These are phyloP conservation scores for Arachnomyces sp. DNA, from an alignment of 2,329 filamentous ascomycete species.

Conservation along the genomic window DNA sequence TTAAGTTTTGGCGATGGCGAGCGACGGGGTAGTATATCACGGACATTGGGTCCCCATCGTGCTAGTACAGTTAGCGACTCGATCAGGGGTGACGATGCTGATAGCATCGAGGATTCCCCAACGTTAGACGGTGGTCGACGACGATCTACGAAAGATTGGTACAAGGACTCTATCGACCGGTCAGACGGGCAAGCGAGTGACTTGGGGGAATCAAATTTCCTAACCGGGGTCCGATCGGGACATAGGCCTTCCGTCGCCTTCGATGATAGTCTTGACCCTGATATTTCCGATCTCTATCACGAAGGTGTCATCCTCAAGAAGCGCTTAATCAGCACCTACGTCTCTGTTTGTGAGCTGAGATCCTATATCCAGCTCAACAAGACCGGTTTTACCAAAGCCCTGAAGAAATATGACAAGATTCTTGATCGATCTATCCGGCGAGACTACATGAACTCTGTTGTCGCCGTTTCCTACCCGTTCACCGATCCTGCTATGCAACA, in stretches of 20 bases:
- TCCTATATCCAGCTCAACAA: constrained; percentile 94
- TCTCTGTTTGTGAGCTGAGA: constrained; percentile 88
- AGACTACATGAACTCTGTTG: constrained; percentile 64
- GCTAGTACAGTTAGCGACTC: constrained; percentile 38
- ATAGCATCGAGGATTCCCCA: constrained; percentile 54
- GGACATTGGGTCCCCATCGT: constrained; percentile 8
- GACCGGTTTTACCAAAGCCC: constrained; percentile 89
- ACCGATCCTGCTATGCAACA: constrained; percentile 60
- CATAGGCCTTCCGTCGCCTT: constrained; percentile 48
- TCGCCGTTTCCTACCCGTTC: constrained; percentile 78
- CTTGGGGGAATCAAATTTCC: constrained; percentile 28
- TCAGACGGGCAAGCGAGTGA: constrained; percentile 26
- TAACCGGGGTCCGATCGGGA: constrained; percentile 3
- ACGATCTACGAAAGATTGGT: constrained; percentile 16
- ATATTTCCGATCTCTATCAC: constrained; percentile 62
- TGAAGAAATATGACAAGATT: constrained; percentile 99
- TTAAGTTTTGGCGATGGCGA: constrained; percentile 35
- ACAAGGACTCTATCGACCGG: constrained; percentile 15
- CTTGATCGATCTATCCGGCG: constrained; percentile 72
- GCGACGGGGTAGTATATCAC: constrained; percentile 45
- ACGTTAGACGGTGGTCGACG: constrained; percentile 30
- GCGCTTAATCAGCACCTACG: constrained; percentile 77
- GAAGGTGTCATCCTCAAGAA: constrained; percentile 84
- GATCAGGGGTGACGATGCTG: constrained; percentile 46
- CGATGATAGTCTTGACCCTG: constrained; percentile 59